Percentiles rank a stretch among this genome's conserved stretches.
These are phyloP conservation scores for Cadophora gregata DNA, from an alignment of 2,329 filamentous ascomycete species.

Conservation along the genomic window DNA sequence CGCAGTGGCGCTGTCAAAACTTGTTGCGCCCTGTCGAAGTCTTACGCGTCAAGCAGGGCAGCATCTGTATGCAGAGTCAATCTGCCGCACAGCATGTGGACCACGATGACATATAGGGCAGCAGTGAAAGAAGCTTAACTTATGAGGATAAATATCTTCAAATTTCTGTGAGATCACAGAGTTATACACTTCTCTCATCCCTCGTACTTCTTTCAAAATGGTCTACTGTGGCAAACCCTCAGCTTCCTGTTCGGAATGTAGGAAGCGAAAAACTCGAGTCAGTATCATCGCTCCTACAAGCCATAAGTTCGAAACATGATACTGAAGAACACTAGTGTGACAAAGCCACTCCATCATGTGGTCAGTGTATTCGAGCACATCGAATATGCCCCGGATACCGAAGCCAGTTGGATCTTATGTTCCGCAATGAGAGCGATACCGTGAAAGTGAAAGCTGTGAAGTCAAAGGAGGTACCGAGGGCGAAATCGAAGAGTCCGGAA, in stretches of 20 bases:
- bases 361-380: constrained; percentile 59
- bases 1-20: neutral
- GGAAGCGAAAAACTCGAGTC: constrained; percentile 34
- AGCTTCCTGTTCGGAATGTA: constrained; percentile 29
- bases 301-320: neutral
- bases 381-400: constrained; percentile 61
- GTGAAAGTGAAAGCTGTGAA: constrained; percentile 55
- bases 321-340: constrained; percentile 49
- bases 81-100: neutral
- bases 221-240: constrained; percentile 35
- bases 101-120: neutral
- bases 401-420: constrained; percentile 62
- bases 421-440: constrained; percentile 61
- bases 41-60: neutral
- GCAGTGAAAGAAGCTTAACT: neutral
- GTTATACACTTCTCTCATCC: neutral
- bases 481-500: constrained; percentile 15
- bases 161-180: neutral
- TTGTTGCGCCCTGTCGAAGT: neutral
- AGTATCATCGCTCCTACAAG: neutral
- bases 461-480: constrained; percentile 20
- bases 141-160: neutral
- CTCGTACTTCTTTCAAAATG: constrained; percentile 17
- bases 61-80: neutral
- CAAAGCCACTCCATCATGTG: constrained; percentile 56